Base-by-base conservation (phyloP, 2,329 filamentous ascomycete species). In the Claviceps maximensis region DNA sequence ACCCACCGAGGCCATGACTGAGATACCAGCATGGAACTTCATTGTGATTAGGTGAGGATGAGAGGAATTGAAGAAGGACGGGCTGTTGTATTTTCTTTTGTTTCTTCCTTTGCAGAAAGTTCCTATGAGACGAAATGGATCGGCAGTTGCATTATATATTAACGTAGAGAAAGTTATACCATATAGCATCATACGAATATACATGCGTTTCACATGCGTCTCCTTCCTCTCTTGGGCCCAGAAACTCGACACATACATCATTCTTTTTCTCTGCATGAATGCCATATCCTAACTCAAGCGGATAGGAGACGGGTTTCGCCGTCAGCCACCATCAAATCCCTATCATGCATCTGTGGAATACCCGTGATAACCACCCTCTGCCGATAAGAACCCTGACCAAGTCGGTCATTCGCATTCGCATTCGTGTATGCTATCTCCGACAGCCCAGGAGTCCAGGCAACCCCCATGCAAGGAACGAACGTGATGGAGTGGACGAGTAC, bases 21-120 rank as follows among this genome's bases (percentile, higher is more conserved):
- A 51, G 42, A 59, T 41, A 19, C 60, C 58, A 42, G 64, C 6
- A n/a, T 62, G 61, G 55, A 62, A 56, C 62, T 65, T 68, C 67
- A 68, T 68, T 52, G 2, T 53, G 57, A 42, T 6, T 25, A 31
- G 23, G 31, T n/a, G n/a, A n/a, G n/a, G n/a, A n/a, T n/a, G 6
- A 13, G 27, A 2, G n/a, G 9, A 10, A 19, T 15, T 3, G 2
- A 29, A 9, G 23, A 17, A 5, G 17, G 15, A 38, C 9, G 31
- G 4, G 31, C 31, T 36, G 31, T 17, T 38, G 4, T 38, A 15
- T 36, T 36, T 36, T 17, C 3, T 15, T 17, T 36, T 36, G 13
- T 12, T 38, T 38, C 15, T 31, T 31, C 9, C 29, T 31, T 31
- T 31, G n/a, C n/a, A n/a, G n/a, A n/a, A n/a, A 33, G 27, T 29